A percentile compares a stretch with the other conserved stretches of the same genome.
Conservation (phyloP, 305 asterid genomes). For the Plantago rigida region DNA sequence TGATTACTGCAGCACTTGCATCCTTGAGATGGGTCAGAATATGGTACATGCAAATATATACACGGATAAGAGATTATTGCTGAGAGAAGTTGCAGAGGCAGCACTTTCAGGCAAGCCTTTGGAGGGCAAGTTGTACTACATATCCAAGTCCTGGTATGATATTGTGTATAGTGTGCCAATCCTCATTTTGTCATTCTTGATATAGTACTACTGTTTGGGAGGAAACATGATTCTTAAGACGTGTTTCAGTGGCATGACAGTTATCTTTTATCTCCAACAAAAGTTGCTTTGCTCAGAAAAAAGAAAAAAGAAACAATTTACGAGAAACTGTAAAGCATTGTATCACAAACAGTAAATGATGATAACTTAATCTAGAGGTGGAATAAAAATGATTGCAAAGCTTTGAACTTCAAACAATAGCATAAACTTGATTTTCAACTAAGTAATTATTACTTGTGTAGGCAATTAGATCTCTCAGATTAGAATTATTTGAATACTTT, state of each 20-base stretch:
- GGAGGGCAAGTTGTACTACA: constrained; percentile 53
- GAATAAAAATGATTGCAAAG: constrained; percentile 8
- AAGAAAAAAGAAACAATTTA: constrained; percentile 1
- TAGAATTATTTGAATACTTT: neutral
- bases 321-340: constrained; percentile 7
- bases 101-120: constrained; percentile 65
- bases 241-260: neutral
- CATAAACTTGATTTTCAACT: constrained; percentile 9
- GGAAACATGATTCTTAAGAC: neutral
- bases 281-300: too few relatives aligned
- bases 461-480: too few relatives aligned
- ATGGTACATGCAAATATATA: constrained; percentile 62
- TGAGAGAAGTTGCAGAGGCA: constrained; percentile 90
- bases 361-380: constrained; percentile 10
- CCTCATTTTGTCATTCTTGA: constrained; percentile 6
- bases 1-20: constrained; percentile 71
- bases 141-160: constrained; percentile 85
- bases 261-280: too few relatives aligned
- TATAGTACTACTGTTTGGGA: constrained; percentile 11
- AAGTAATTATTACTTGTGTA: too few relatives aligned
- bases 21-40: constrained; percentile 59
- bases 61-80: constrained; percentile 60
- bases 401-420: constrained; percentile 8
- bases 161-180: constrained; percentile 3
- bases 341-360: neutral